Conservation (phyloP, 75 land plant genomes). For the Pinus tabuliformis region DNA sequence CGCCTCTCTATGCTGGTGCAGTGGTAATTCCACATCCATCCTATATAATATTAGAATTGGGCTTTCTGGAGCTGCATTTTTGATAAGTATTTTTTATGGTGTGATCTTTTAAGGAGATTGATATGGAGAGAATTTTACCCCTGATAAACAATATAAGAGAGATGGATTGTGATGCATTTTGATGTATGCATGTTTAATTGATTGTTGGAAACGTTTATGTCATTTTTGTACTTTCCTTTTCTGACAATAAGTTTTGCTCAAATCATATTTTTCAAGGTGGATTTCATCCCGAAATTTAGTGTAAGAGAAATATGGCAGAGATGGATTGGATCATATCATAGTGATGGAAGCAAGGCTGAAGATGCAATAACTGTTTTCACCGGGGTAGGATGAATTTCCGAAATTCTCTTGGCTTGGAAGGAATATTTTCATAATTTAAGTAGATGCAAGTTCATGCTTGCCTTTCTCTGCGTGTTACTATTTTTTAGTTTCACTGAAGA, state of each 20-base stretch:
- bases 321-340: slow-evolving; percentile 44
- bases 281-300: slow-evolving; percentile 52
- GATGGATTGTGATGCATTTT: neutral
- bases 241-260: neutral
- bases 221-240: neutral
- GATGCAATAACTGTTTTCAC: slow-evolving; percentile 46
- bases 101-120: neutral
- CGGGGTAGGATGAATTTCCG: slow-evolving; percentile 24
- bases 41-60: neutral
- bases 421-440: neutral
- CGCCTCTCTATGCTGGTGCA: slow-evolving; percentile 36
- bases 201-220: neutral
- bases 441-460: neutral
- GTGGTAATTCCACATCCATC: slow-evolving; percentile 19
- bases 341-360: slow-evolving; percentile 19
- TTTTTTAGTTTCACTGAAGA: neutral
- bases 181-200: neutral
- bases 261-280: slow-evolving; percentile 29
- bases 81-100: neutral
- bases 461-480: neutral
- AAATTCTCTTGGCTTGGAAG: neutral
- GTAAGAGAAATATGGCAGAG: slow-evolving; percentile 45
- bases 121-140: neutral
- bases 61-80: neutral
- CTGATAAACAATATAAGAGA: neutral